Conservation (phyloP, 331 rosid genomes). For the Phaseolus coccineus region DNA sequence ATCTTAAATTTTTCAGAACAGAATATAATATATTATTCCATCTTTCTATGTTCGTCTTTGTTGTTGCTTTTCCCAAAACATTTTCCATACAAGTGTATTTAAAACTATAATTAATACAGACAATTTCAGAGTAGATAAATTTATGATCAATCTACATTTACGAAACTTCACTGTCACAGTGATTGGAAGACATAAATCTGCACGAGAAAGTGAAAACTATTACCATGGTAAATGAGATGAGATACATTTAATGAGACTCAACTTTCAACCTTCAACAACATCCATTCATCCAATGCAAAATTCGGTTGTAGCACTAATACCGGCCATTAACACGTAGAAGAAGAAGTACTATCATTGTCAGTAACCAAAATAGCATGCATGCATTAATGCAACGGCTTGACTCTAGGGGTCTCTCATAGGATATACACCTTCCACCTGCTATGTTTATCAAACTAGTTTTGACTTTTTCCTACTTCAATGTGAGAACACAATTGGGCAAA, state of each 20-base stretch:
- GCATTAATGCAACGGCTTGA: not conserved
- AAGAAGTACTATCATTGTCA: not conserved
- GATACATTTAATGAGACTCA: not conserved
- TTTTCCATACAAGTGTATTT: too few species aligned
- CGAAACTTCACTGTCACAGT: too few species aligned
- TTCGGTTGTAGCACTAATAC: not conserved
- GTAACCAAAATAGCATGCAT: not conserved
- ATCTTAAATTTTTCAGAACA: too few species aligned
- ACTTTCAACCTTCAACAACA: conserved; percentile 7
- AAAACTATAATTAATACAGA: too few species aligned
- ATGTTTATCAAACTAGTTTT: not conserved
- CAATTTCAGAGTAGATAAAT: too few species aligned
- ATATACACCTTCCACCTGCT: not conserved
- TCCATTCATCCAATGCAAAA: not conserved
- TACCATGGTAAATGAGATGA: not conserved
- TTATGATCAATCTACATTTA: too few species aligned
- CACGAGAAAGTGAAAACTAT: too few species aligned
- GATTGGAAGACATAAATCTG: too few species aligned
- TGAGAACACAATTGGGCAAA: not conserved
- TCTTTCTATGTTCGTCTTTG: too few species aligned
- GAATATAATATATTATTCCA: too few species aligned
- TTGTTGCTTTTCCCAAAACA: too few species aligned
- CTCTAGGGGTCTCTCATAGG: not conserved
- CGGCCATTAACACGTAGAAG: not conserved
- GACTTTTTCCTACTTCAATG: not conserved